Conservation (phyloP, 257 asterid genomes). For the Mentha longifolia region DNA sequence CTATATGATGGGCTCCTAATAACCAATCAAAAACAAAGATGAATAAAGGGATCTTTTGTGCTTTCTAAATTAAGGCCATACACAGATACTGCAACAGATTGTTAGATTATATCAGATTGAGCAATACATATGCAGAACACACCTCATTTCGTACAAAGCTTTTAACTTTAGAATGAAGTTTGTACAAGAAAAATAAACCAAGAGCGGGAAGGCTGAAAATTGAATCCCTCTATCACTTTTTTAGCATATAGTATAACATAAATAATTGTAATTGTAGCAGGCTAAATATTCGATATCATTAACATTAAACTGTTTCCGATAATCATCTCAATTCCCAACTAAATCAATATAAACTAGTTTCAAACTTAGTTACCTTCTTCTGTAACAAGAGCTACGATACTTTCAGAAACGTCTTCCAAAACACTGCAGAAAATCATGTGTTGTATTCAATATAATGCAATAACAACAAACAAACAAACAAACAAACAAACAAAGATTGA, state of each 20-base stretch:
- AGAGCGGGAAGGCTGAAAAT: neutral
- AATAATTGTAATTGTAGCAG: neutral
- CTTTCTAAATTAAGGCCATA: neutral
- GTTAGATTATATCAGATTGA: neutral
- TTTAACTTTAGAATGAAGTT: neutral
- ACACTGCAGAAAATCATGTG: constrained; percentile 58
- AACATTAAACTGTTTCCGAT: neutral
- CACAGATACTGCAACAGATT: neutral
- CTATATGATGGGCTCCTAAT: constrained; percentile 93
- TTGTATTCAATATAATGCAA: constrained; percentile 25
- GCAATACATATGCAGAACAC: neutral
- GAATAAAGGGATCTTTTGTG: neutral
- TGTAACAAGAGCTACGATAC: constrained; percentile 77
- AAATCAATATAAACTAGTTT: constrained; percentile 1
- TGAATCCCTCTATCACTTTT: neutral
- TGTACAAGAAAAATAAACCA: neutral
- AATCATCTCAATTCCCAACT: constrained; percentile 5
- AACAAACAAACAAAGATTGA: neutral
- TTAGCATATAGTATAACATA: neutral
- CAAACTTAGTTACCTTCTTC: constrained; percentile 65
- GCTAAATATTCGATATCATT: neutral
- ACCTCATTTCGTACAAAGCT: no score
- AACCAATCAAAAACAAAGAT: constrained; percentile 10
- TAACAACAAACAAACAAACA: neutral
- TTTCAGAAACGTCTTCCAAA: constrained; percentile 75